phyloP scores from a whole-genome alignment of 2,329 filamentous ascomycete genomes.

The Byssothecium circinans region DNA sequence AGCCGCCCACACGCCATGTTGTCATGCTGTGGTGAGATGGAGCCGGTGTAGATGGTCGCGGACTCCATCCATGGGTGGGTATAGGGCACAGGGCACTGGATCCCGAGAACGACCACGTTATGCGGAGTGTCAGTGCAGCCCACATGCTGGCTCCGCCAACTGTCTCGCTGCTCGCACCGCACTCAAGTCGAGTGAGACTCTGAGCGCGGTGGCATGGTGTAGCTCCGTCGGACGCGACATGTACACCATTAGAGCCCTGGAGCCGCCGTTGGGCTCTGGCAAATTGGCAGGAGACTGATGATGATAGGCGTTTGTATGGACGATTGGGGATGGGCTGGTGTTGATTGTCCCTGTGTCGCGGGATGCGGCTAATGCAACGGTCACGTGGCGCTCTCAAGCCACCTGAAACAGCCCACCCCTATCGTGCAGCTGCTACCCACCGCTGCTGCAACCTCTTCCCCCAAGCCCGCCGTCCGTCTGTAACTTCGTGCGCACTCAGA shows the following conservation, averaged over 20 bases:
- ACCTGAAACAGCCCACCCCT: conserved; percentile 18
- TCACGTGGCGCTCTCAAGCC: conserved; percentile 15
- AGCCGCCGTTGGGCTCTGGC: too few species aligned
- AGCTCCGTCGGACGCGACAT: too few species aligned
- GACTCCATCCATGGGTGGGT: too few species aligned
- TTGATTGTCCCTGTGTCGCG: background rate
- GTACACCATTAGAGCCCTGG: too few species aligned
- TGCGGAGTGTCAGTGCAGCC: conserved; percentile 14
- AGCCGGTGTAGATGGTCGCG: too few species aligned
- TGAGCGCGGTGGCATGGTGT: too few species aligned
- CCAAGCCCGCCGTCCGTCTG: conserved; percentile 3
- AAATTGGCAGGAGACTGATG: too few species aligned
- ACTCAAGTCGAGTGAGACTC: too few species aligned
- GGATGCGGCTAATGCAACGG: background rate
- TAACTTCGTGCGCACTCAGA: conserved; percentile 1
- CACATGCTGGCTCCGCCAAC: background rate
- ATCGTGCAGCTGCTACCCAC: conserved; percentile 23
- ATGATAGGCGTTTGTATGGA: too few species aligned
- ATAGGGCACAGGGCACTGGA: too few species aligned
- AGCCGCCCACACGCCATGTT: too few species aligned
- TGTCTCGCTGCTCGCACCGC: conserved; percentile 1
- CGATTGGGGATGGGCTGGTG: background rate
- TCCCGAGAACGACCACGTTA: conserved; percentile 14
- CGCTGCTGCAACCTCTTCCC: conserved; percentile 9
- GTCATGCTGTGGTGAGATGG: too few species aligned